Evolutionary conservation across 2,329 filamentous ascomycete species (phyloP).

Genomic region (Xylariaceae sp.): DNA sequence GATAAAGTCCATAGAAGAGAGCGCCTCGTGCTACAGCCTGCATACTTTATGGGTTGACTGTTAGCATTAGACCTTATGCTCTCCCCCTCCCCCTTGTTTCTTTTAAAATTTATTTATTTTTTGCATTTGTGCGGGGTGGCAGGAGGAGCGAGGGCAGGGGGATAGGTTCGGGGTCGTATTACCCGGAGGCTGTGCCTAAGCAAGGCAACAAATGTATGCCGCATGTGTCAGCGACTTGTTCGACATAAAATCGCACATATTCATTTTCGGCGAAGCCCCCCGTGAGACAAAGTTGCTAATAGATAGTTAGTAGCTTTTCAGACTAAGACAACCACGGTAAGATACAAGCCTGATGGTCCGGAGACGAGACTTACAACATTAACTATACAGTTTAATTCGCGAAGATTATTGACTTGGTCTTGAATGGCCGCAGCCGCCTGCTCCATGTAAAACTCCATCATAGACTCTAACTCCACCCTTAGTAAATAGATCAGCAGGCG

Average conservation of each 20-base stretch:
- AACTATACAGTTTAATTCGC: background rate
- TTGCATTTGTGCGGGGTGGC: no score
- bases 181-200: background rate
- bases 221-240: background rate
- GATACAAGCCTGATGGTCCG: no score
- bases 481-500: background rate
- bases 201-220: background rate
- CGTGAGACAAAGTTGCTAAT: slow-evolving; percentile 2
- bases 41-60: background rate
- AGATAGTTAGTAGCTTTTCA: slow-evolving; percentile 1
- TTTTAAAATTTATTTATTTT: no score
- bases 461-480: slow-evolving; percentile 7
- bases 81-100: background rate
- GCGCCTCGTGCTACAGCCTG: slow-evolving; percentile 1
- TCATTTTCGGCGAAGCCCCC: background rate
- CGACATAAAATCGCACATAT: slow-evolving; percentile 2
- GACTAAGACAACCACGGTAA: background rate
- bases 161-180: slow-evolving; percentile 10
- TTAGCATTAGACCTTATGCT: background rate
- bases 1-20: background rate
- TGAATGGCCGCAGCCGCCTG: background rate
- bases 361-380: slow-evolving; percentile 5
- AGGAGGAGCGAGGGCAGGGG: background rate
- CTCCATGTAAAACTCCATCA: slow-evolving; percentile 1
- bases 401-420: background rate